Conservation (phyloP, 2,329 filamentous ascomycete species). For the Capronia americana region DNA sequence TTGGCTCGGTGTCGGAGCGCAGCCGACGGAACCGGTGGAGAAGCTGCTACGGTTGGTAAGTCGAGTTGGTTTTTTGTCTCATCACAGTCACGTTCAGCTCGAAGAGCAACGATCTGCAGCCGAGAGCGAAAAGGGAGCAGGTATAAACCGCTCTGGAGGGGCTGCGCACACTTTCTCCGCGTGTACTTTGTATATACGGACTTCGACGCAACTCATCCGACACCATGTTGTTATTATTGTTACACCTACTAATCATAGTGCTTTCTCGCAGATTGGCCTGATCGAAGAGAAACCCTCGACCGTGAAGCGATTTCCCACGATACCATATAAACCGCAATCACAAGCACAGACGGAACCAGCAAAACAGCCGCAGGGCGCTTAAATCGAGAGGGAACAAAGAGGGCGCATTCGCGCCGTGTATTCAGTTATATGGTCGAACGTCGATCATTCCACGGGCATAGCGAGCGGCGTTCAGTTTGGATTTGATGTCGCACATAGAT, state of each 20-base stretch:
- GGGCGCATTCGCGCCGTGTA: background rate
- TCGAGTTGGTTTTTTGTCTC: background rate
- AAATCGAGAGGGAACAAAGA: background rate
- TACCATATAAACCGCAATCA: slow-evolving; percentile 12
- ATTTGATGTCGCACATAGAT: background rate
- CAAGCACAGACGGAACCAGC: slow-evolving; percentile 1
- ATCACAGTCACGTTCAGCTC: background rate
- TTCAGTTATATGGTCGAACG: background rate
- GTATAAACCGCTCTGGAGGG: background rate
- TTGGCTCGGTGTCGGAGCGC: slow-evolving; percentile 96
- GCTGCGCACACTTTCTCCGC: background rate
- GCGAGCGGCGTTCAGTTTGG: slow-evolving; percentile 3
- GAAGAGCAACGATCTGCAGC: background rate
- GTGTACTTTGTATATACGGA: background rate
- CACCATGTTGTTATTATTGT: background rate
- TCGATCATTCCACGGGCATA: background rate
- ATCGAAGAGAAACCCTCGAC: slow-evolving; percentile 35
- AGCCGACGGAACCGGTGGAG: slow-evolving; percentile 91
- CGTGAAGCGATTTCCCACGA: slow-evolving; percentile 23
- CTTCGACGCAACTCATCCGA: background rate
- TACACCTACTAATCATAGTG: background rate
- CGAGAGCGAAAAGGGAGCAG: background rate
- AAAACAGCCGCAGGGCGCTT: slow-evolving; percentile 5
- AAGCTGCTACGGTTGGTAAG: slow-evolving; percentile 80
- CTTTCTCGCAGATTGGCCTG: slow-evolving; percentile 33